Percentiles rank a stretch among this genome's conserved stretches.
Evolutionary conservation across 2,329 filamentous ascomycete genomes (phyloP).

Genomic region (Calonectria fujianensis): DNA sequence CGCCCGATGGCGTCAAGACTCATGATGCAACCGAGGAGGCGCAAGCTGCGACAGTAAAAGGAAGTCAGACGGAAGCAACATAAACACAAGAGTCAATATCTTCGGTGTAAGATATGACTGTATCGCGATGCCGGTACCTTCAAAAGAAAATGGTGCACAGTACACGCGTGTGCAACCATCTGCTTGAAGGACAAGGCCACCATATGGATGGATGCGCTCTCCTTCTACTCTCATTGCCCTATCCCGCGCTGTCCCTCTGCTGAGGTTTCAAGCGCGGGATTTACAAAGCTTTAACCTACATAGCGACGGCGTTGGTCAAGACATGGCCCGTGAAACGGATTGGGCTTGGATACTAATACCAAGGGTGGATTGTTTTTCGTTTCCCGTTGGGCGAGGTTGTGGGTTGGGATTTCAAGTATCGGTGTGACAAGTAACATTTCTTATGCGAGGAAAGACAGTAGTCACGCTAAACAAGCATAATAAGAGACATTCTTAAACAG

Average conservation of each 20-base stretch:
- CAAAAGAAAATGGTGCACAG: background rate
- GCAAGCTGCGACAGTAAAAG: background rate
- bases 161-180: background rate
- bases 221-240: conserved; percentile 2
- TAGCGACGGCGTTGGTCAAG: conserved; percentile 53
- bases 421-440: conserved; percentile 11
- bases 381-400: conserved; percentile 16
- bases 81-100: background rate
- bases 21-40: background rate
- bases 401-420: conserved; percentile 7
- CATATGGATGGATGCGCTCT: background rate
- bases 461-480: conserved; percentile 6
- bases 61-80: background rate
- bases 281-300: conserved; percentile 38
- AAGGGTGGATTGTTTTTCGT: conserved; percentile 7
- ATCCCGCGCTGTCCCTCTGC: background rate
- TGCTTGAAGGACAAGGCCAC: background rate
- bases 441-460: background rate
- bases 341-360: conserved; percentile 23
- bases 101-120: background rate
- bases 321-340: conserved; percentile 13
- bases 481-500: conserved; percentile 16
- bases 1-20: conserved; percentile 2
- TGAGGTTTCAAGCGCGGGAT: background rate
- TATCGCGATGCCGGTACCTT: background rate